Percentiles rank a stretch among this genome's conserved stretches.
phyloP scores from a whole-genome alignment of 495 filamentous ascomycete species.

The Pyronema omphalodes region DNA sequence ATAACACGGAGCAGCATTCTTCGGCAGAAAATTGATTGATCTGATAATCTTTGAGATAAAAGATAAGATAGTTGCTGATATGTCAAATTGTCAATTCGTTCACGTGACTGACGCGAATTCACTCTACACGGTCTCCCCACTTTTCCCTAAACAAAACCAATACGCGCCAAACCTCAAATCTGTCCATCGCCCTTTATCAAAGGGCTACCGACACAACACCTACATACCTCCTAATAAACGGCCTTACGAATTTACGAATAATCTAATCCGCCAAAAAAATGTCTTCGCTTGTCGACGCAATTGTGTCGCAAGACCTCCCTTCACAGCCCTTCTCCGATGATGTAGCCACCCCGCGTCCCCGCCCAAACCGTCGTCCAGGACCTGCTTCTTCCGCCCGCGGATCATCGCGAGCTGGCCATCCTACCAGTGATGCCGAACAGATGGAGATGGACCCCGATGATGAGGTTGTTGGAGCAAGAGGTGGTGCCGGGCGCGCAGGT shows the following conservation, averaged over 20 bases:
- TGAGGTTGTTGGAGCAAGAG: constrained; percentile 19
- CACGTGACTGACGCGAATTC: not conserved
- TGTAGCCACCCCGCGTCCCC: constrained; percentile 8
- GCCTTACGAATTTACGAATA: not conserved
- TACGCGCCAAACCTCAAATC: too few relatives aligned
- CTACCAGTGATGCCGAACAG: constrained; percentile 19
- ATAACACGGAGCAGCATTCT: too few relatives aligned
- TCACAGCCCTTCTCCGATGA: constrained; percentile 9
- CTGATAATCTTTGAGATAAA: too few relatives aligned
- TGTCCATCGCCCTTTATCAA: not conserved
- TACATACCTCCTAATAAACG: not conserved
- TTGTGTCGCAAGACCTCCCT: constrained; percentile 21
- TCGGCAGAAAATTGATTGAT: too few relatives aligned
- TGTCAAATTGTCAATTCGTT: not conserved
- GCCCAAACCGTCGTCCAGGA: not conserved
- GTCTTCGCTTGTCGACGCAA: constrained; percentile 23
- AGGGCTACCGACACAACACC: not conserved
- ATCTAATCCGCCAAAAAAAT: constrained; percentile 5
- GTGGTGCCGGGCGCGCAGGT: constrained; percentile 8
- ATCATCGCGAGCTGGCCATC: constrained; percentile 10
- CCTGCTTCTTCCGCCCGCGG: constrained; percentile 9
- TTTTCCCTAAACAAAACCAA: not conserved
- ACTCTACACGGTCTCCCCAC: constrained; percentile 5
- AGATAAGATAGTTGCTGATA: constrained; percentile 5
- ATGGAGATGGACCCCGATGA: constrained; percentile 24